A percentile compares a stretch with the other conserved stretches of the same genome.
phyloP scores from a whole-genome alignment of 371 early-diverging fungal genomes.

The Entomophthora muscae region DNA sequence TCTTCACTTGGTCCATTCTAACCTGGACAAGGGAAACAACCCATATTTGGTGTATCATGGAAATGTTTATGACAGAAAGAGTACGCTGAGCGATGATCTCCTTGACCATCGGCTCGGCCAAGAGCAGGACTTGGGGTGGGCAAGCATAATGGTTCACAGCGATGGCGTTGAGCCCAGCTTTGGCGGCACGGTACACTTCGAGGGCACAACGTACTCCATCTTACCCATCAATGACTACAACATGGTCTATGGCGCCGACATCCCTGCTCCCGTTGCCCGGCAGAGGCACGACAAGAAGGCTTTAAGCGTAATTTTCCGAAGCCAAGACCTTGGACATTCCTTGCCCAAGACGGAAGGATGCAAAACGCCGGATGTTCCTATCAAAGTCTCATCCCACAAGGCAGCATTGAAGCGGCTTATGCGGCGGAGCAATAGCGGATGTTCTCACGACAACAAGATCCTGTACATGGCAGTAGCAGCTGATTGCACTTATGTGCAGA shows the following conservation, averaged over 20 bases:
- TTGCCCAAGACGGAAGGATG: neutral
- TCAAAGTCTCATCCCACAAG: neutral
- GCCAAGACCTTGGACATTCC: neutral
- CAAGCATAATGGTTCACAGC: conserved; percentile 32
- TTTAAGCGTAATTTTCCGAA: conserved; percentile 40
- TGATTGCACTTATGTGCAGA: conserved; percentile 51
- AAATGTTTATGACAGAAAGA: neutral
- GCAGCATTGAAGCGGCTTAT: conserved; percentile 10
- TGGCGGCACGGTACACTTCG: neutral
- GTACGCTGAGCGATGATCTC: neutral
- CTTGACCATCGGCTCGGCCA: neutral
- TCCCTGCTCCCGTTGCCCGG: conserved; percentile 15
- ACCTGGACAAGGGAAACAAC: neutral
- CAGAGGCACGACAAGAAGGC: neutral
- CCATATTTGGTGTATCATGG: neutral
- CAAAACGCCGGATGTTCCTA: neutral
- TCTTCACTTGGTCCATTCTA: neutral
- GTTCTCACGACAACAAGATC: conserved; percentile 12
- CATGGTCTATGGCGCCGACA: conserved; percentile 28
- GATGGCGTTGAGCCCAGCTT: conserved; percentile 17
- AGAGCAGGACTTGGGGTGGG: conserved; percentile 30
- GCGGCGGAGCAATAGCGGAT: conserved; percentile 10
- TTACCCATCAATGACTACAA: conserved; percentile 30
- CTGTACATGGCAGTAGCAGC: conserved; percentile 41
- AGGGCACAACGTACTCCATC: conserved; percentile 31